Base-by-base conservation (phyloP, 805 yeast genomes). In the Saturnispora galanensis region DNA sequence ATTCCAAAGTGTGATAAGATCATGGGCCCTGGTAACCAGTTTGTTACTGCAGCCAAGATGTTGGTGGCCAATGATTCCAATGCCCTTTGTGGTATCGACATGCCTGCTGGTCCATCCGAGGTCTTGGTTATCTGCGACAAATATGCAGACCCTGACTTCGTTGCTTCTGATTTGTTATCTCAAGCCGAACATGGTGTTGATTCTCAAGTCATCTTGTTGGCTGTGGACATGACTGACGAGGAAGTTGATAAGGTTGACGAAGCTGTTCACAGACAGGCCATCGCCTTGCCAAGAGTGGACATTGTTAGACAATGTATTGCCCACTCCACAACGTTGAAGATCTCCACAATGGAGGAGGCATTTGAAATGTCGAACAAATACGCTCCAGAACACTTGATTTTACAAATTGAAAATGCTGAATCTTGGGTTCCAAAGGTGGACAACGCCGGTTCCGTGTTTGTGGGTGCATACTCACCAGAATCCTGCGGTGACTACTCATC, bases 91-190 rank as follows among this genome's bases (percentile, higher is more conserved):
- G 84, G 96, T 13, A 93, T 93, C 54, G 99, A 93, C 64, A 90
- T 93, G 97, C 99, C 99, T 41, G 99, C 99, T 21, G 99, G 99
- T 9, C 99, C 99, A 28, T 84, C 95, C 42, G 99, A 93, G 67
- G 99, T 93, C 18, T 71, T 93, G 48, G 99, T 90, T n/a, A 71
- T 93, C 55, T 95, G 96, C 39, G 99, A 93, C 62, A 76, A 71
- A 48, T 59, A 74, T 38, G 86, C 97, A 10, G 96, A 88, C 65
- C 90, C 95, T 18, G 96, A 88, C 57, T 93, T 86, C 64, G 98
- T 93, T 29, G 98, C 97, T n/a, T 77, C 88, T 52, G 99, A 93
- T 63, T 73, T 93, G 59, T 71, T 93, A 47, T 89, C 97, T 0
- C 99, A 93, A 68, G 99, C 99, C 28, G 99, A 93, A 69, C 99